Conservation (phyloP, 768 basidiomycete genomes). For the Myochromella boudieri region DNA sequence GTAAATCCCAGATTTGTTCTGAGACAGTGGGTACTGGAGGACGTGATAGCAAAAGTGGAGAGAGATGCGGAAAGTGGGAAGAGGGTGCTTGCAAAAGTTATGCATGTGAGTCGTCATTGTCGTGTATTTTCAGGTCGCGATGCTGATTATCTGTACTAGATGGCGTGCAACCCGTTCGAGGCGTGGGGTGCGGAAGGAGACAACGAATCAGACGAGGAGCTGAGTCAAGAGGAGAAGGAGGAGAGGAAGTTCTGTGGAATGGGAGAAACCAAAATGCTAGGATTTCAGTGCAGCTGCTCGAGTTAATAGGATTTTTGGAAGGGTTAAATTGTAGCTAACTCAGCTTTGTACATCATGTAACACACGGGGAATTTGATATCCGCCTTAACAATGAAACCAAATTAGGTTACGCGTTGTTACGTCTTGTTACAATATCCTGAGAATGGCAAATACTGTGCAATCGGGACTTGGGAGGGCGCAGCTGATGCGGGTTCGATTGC, state of each 20-base stretch:
- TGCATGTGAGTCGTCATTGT: slow-evolving; percentile 57
- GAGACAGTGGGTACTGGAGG: slow-evolving; percentile 95
- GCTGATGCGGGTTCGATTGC: background rate
- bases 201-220: slow-evolving; percentile 37
- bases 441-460: background rate
- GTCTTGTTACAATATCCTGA: background rate
- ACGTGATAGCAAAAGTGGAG: slow-evolving; percentile 80
- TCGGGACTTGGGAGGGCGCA: background rate
- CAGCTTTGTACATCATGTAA: no score
- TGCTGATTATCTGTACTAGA: slow-evolving; percentile 41
- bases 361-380: no score
- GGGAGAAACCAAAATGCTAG: slow-evolving; percentile 73
- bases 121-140: background rate
- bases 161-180: slow-evolving; percentile 86
- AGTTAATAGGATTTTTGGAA: slow-evolving; percentile 42
- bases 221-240: slow-evolving; percentile 61
- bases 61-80: slow-evolving; percentile 61
- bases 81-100: slow-evolving; percentile 72
- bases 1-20: slow-evolving; percentile 92
- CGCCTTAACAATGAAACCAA: background rate
- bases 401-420: slow-evolving; percentile 1
- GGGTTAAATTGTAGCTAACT: no score
- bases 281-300: slow-evolving; percentile 94
- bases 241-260: slow-evolving; percentile 78
- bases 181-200: slow-evolving; percentile 80